Percentiles rank a stretch among this genome's conserved stretches.
phyloP scores from a whole-genome alignment of 176 grass and related monocot genomes.

The Hordeum marinum region DNA sequence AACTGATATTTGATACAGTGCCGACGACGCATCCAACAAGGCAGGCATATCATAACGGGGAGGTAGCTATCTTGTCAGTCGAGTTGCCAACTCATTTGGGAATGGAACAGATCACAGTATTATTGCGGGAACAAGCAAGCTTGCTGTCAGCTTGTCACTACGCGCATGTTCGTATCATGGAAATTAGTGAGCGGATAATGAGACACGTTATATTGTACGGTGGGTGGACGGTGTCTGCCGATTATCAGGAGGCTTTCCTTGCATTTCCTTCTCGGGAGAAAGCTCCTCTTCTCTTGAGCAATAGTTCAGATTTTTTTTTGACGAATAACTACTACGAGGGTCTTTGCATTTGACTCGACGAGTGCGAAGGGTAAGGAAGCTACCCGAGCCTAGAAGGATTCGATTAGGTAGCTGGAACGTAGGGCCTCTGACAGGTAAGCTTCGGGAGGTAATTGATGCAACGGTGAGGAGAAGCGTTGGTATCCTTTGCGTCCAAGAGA shows the following conservation, averaged over 20 bases:
- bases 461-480: too few relatives aligned
- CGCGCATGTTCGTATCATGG: neutral
- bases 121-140: slow-evolving; percentile 5
- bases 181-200: neutral
- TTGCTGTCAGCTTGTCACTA: slow-evolving; percentile 8
- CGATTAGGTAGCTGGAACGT: too few relatives aligned
- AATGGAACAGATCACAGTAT: slow-evolving; percentile 6
- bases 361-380: too few relatives aligned
- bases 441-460: too few relatives aligned
- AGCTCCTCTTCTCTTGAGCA: neutral
- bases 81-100: slow-evolving; percentile 20
- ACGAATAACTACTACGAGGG: neutral
- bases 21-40: neutral
- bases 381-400: too few relatives aligned
- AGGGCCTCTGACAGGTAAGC: too few relatives aligned
- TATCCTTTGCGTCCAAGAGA: too few relatives aligned
- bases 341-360: too few relatives aligned
- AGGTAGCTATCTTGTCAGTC: neutral
- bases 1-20: neutral
- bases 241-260: neutral
- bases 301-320: neutral
- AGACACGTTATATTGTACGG: neutral
- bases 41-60: neutral
- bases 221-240: neutral
- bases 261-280: neutral